phyloP scores from a whole-genome alignment of 176 grass and related monocot species.

The Juncus inflexus region DNA sequence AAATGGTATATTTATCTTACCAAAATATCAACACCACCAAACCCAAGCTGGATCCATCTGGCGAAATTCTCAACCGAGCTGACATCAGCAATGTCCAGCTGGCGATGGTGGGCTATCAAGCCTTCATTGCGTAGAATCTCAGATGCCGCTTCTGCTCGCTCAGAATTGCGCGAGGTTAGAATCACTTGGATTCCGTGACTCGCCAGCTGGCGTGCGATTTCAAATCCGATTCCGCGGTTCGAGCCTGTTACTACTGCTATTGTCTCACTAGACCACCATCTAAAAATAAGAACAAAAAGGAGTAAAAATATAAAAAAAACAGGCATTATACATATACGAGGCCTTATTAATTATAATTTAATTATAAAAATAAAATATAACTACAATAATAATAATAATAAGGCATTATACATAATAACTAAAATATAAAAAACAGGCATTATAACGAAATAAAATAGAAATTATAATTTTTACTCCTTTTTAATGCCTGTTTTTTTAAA shows the following conservation, averaged over 20 bases:
- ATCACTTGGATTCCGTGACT: slow-evolving; percentile 61
- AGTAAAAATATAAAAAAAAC: background rate
- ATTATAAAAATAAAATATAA: too few relatives aligned
- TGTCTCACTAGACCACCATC: slow-evolving; percentile 38
- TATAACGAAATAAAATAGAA: too few relatives aligned
- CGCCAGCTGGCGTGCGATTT: slow-evolving; percentile 61
- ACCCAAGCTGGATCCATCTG: slow-evolving; percentile 36
- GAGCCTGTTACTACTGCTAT: slow-evolving; percentile 76
- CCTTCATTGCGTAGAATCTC: slow-evolving; percentile 28
- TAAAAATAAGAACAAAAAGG: background rate
- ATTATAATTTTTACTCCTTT: too few relatives aligned
- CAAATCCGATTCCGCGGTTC: slow-evolving; percentile 78
- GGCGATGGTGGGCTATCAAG: slow-evolving; percentile 36
- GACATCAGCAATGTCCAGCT: slow-evolving; percentile 58
- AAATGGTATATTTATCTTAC: slow-evolving; percentile 26
- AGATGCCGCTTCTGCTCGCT: slow-evolving; percentile 28
- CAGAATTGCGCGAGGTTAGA: slow-evolving; percentile 52
- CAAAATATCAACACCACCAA: slow-evolving; percentile 68
- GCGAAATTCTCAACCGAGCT: slow-evolving; percentile 57
- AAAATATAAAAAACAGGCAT: too few relatives aligned
- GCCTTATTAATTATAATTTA: too few relatives aligned
- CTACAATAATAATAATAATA: too few relatives aligned
- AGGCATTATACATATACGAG: too few relatives aligned
- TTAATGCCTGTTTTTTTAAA: too few relatives aligned
- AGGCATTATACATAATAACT: too few relatives aligned